These are phyloP conservation scores for Pyrenophora tritici-repentis DNA, from an alignment of 2,329 filamentous ascomycete species.

Conservation along the genomic window DNA sequence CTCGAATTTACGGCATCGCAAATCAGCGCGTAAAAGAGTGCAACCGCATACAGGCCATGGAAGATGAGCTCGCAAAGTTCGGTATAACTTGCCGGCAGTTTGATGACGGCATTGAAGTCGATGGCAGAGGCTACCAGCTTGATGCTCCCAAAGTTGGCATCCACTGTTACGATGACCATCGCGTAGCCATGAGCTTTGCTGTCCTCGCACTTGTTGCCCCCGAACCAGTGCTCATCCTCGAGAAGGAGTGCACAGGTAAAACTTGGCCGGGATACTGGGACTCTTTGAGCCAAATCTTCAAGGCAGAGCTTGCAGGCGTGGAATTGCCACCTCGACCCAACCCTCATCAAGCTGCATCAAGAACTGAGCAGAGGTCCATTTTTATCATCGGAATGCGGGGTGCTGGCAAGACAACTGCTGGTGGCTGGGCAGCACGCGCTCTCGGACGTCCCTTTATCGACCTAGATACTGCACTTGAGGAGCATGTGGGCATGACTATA, in stretches of 20 bases:
- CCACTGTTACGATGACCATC: constrained; percentile 95
- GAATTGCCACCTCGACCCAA: constrained; percentile 56
- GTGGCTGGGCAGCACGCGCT: constrained; percentile 78
- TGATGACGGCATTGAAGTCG: constrained; percentile 88
- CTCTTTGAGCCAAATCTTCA: constrained; percentile 76
- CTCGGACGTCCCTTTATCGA: constrained; percentile 81
- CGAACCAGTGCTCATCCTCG: constrained; percentile 74
- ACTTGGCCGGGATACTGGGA: constrained; percentile 99
- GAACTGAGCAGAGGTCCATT: constrained; percentile 66
- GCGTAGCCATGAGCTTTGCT: constrained; percentile 98
- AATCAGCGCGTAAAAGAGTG: constrained; percentile 99
- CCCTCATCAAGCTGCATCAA: constrained; percentile 29
- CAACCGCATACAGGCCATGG: constrained; percentile 95
- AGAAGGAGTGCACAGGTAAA: constrained; percentile 93
- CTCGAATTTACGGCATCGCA: constrained; percentile 89
- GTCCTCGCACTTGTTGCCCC: constrained; percentile 78
- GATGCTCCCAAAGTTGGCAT: constrained; percentile 65
- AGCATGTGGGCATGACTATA: constrained; percentile 73
- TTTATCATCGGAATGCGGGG: constrained; percentile 98
- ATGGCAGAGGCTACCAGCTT: constrained; percentile 59
- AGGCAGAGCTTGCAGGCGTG: constrained; percentile 74
- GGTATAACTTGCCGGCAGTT: constrained; percentile 84
- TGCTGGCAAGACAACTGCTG: constrained; percentile 93
- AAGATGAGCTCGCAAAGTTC: constrained; percentile 91
- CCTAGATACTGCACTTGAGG: constrained; percentile 85